Conservation (phyloP, 768 basidiomycete species). For the Tremella fuciformis region DNA sequence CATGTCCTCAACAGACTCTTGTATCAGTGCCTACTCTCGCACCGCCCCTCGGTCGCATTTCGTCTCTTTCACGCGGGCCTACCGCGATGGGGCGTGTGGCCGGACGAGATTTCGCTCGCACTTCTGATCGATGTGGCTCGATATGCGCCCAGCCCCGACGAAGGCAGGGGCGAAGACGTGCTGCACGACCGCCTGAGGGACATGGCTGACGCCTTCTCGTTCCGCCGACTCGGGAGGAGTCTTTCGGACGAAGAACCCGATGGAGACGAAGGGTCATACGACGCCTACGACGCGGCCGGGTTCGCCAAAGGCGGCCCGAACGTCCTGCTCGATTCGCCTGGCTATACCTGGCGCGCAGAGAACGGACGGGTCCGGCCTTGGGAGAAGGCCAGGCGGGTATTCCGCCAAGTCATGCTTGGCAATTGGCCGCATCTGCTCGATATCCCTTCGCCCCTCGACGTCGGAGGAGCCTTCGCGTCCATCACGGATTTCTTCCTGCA, state of each 20-base stretch:
- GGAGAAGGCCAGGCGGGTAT: constrained; percentile 58
- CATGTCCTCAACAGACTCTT: constrained; percentile 36
- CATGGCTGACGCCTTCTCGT: constrained; percentile 15
- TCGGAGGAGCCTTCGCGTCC: constrained; percentile 17
- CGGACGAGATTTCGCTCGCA: constrained; percentile 61
- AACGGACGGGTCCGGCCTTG: constrained; percentile 51
- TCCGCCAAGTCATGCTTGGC: constrained; percentile 61
- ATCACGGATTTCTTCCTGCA: background rate
- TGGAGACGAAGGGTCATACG: background rate
- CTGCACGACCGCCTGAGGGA: constrained; percentile 21
- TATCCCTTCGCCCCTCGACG: constrained; percentile 53
- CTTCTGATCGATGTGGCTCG: constrained; percentile 58
- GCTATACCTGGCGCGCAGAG: constrained; percentile 34
- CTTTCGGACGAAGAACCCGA: background rate
- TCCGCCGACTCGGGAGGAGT: background rate
- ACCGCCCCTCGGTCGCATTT: constrained; percentile 21
- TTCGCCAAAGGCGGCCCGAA: constrained; percentile 21
- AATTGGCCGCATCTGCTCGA: constrained; percentile 57
- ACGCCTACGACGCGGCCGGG: constrained; percentile 15
- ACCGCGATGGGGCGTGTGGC: constrained; percentile 60
- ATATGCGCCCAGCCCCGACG: background rate
- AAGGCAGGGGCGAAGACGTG: background rate
- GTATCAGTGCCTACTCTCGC: constrained; percentile 13
- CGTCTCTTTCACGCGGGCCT: constrained; percentile 66
- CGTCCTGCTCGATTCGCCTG: constrained; percentile 33